Base-by-base conservation (phyloP, 1,284 basidiomycete genomes). In the Xerocomus nothofagi region DNA sequence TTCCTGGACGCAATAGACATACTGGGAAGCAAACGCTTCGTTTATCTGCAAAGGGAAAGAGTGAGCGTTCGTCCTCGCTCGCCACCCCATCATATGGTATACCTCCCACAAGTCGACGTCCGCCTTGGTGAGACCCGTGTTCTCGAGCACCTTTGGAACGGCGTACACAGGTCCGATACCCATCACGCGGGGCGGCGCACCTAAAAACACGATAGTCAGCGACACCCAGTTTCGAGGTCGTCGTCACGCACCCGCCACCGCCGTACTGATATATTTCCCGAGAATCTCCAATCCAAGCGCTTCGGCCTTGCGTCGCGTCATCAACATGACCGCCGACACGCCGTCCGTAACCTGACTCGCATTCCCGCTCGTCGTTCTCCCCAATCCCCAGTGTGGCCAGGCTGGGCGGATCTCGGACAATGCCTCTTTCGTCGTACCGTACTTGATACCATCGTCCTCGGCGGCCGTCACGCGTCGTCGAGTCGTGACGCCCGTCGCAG, bases 11-110 rank as follows among this genome's bases (percentile, higher is more conserved):
- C 82, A 85, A 71, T 96, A 93, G 18, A 93, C 82, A 47, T 83
- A 90, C 74, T 93, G 91, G 0, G 90, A 93, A 9, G 92, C 90
- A 59, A 94, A 94, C 1, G 92, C 92, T 68, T 97, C 93, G 70
- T 98, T 98, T 63, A 93, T 86, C 86, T 91, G 23, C 3, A 24
- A 21, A 18, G 12, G 14, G 20, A 38, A 39, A 6, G 15, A 7
- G 37, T 47, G 4, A 40, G 7, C 7, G 4, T 20, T 3, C 17
- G 1, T n/a, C 12, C 29, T 31, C 29, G 10, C 6, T 18, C 6
- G 11, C 2, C 14, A 39, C 34, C 6, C 14, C 3, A 26, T 44
- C 29, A 17, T 18, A 8, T 6, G 4, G 15, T 21, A 26, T 56
- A 82, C 88, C 79, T 93, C 91, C 58, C 82, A 93, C 26, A 93